These are phyloP conservation scores for Dactylellina leptospora DNA, from an alignment of 2,329 filamentous ascomycete species.

Conservation along the genomic window DNA sequence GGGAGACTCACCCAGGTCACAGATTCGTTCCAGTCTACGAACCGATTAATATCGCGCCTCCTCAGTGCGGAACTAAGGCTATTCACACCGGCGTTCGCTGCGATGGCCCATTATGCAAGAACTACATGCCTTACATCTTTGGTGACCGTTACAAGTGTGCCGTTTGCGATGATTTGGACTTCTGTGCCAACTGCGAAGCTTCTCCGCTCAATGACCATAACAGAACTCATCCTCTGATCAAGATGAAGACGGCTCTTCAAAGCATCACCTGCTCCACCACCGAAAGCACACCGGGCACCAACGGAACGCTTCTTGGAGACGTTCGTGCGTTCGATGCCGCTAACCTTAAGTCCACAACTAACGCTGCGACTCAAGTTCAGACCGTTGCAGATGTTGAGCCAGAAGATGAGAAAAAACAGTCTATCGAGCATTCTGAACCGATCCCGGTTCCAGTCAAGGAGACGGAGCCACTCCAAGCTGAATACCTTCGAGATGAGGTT, in stretches of 20 bases:
- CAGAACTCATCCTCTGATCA: slow-evolving; percentile 94
- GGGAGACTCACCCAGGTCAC: slow-evolving; percentile 78
- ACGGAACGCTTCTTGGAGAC: slow-evolving; percentile 48
- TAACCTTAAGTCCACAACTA: slow-evolving; percentile 59
- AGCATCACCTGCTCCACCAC: slow-evolving; percentile 86
- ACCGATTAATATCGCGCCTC: slow-evolving; percentile 63
- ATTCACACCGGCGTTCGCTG: slow-evolving; percentile 89
- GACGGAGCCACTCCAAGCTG: slow-evolving; percentile 66
- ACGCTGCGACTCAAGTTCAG: slow-evolving; percentile 71
- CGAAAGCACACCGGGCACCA: slow-evolving; percentile 73
- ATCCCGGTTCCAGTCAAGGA: slow-evolving; percentile 55
- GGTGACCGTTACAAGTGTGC: slow-evolving; percentile 97
- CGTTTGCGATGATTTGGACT: slow-evolving; percentile 92
- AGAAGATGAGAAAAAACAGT: slow-evolving; percentile 56
- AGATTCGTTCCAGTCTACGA: slow-evolving; percentile 90
- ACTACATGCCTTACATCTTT: slow-evolving; percentile 71
- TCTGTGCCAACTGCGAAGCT: slow-evolving; percentile 93
- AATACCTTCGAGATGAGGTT: slow-evolving; percentile 81
- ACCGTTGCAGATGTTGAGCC: slow-evolving; percentile 78
- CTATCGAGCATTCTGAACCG: slow-evolving; percentile 57
- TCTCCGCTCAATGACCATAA: slow-evolving; percentile 86
- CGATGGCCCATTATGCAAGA: slow-evolving; percentile 86
- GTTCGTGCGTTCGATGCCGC: slow-evolving; percentile 35
- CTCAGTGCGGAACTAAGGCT: slow-evolving; percentile 61
- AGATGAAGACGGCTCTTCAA: slow-evolving; percentile 92